Evolutionary conservation across 768 basidiomycete genomes (phyloP), one percentile per base, ranked within the genome.

Genomic region (Clitopilus hobsonii): DNA sequence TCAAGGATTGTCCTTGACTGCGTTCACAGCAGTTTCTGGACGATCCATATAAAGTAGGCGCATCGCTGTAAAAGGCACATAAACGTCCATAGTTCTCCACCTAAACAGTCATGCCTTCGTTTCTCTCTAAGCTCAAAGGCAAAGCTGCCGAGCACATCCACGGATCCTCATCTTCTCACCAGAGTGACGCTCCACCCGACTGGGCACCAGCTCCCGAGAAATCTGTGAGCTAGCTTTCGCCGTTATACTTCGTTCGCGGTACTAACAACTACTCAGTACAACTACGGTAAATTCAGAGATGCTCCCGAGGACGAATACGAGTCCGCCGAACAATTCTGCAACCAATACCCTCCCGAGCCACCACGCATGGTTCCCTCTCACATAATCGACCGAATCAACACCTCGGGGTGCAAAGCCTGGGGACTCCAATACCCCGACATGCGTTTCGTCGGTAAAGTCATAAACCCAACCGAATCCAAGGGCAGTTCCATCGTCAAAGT

Each of bases 141-240:
- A 7, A 50, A 29, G n/a, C n/a, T n/a, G n/a, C n/a, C n/a, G 26
- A 14, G 23, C 22, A n/a, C 32, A 14, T 7, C 23, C 56, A 54
- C 32, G 29, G 29, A 20, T 25, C 36, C 13, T 50, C 54, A 18
- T 8, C 36, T 23, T 51, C 22, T 49, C 38, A 27, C 18, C 14
- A 16, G 1, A 22, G 52, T 18, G 51, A 29, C 52, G 49, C 26
- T 8, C 83, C 81, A 5, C 85, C 85, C 4, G 68, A 66, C 30
- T 86, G 86, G 86, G 71, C 79, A 0, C 74, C 86, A 14, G 84
- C 86, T 0, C 77, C 80, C 1, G 86, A 86, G 61, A 56, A 53
- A 16, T 74, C 78, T 1, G 76, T 76, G 59, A 47, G 70, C 54
- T 24, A 3, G 32, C 32, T 47, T 38, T 32, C 11, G 26, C 28